Conservation (phyloP, 177 flowering plant genomes). For the Vitis hybrid region DNA sequence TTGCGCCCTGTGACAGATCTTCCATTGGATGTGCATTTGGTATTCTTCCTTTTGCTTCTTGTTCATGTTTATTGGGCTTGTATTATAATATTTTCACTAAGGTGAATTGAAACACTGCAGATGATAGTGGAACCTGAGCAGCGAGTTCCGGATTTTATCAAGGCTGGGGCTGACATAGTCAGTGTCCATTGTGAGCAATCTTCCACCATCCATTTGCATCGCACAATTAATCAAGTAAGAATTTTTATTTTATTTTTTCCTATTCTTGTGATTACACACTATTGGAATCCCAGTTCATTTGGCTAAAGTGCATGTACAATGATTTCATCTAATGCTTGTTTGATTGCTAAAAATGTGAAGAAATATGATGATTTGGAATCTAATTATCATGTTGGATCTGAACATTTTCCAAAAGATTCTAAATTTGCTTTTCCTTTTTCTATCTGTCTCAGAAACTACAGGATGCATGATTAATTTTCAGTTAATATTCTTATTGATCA, state of each 20-base stretch:
- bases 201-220: slow-evolving; percentile 94
- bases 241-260: neutral
- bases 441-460: neutral
- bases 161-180: slow-evolving; percentile 98
- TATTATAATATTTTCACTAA: slow-evolving; percentile 15
- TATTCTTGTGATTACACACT: neutral
- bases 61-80: neutral
- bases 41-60: slow-evolving; percentile 25
- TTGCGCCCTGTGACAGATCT: slow-evolving; percentile 96
- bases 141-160: slow-evolving; percentile 91
- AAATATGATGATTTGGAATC: neutral
- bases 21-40: slow-evolving; percentile 97
- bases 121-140: slow-evolving; percentile 99
- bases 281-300: neutral
- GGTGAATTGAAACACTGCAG: slow-evolving; percentile 33
- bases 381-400: neutral
- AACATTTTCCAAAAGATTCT: neutral
- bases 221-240: slow-evolving; percentile 80
- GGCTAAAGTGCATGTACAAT: no score
- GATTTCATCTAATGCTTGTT: neutral
- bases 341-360: neutral
- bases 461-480: neutral
- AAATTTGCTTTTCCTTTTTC: neutral
- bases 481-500: neutral
- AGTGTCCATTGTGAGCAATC: slow-evolving; percentile 96